Base-by-base conservation (phyloP, 371 early-diverging fungal genomes). In the Basidiobolus meristosporus region DNA sequence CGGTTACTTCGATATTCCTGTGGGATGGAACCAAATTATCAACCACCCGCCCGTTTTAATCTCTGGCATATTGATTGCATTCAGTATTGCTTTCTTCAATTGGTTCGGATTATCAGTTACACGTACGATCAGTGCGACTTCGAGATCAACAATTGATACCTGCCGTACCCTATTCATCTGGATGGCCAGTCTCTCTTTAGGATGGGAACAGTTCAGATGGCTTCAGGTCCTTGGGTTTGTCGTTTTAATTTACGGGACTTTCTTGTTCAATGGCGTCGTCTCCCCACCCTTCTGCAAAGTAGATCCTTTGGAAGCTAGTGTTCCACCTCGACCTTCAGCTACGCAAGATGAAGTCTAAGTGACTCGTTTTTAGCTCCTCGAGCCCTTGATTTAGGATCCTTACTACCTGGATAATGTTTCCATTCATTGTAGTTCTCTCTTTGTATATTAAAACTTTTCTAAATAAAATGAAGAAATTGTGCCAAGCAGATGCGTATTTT, bases 151-250 rank as follows among this genome's bases (percentile, higher is more conserved):
- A 3, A 91, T 96, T 41, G 96, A 96, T 52, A 82, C 92, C 7
- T 85, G 86, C 75, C 66, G 95, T 43, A 96, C 92, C 3, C 56
- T 92, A 30, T 90, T 91, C 51, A 90, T 92, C 44, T 96, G 96
- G 96, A 73, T 81, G 64, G 70, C 82, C 31, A 79, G 79, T 14
- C 51, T 92, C 34, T 71, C 62, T 11, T 68, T 96, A 35, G 90
- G 90, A 15, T 96, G 96, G 96, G 96, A 96, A 57, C 57, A 59
- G 1, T 96, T 96, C 54, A 70, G 74, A 46, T 76, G 71, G 67
- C 53, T 91, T 40, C 96, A 96, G 56, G 90, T 92, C 20, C 28
- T 77, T 48, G 77, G 85, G 14, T 90, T 95, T 57, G 49, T 63
- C 26, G 55, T 88, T 18, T 68, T 89, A 51, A 77, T 89, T 15